Base-by-base conservation (phyloP, 768 basidiomycete genomes). In the Auricularia sp. region DNA sequence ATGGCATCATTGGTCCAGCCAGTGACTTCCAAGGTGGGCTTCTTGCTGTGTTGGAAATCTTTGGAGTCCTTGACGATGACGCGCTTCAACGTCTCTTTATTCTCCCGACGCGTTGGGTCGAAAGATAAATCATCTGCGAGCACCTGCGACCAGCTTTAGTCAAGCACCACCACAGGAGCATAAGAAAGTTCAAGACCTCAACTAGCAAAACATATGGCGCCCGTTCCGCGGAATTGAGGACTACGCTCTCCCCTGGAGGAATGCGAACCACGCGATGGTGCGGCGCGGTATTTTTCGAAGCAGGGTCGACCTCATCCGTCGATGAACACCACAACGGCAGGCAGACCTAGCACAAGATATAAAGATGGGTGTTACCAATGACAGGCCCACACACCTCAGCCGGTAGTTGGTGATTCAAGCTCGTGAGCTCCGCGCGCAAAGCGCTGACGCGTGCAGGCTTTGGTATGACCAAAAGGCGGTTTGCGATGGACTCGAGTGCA, bases 241-340 rank as follows among this genome's bases (percentile, higher is more conserved):
- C 97, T 56, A 98, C 97, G 65, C 92, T 90, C 78, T 99, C 97
- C 14, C 95, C 93, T 2, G 97, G 96, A 11, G 96, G 95, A 71
- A 99, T 96, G 68, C 97, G 87, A 62, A 98, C 94, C 62, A 99
- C 92, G 54, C 93, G 88, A 73, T 98, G 94, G 73, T 98, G 96
- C 4, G 90, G 85, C 75, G 45, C 75, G 74, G 36, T 71, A 71
- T 14, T 73, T 74, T 33, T 80, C 78, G 33, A 75, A 73, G 72
- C 90, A 88, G 14, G 92, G 86, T 6, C 90, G 87, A 11, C 29
- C 5, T 42, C 51, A 36, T 56, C 6, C 51, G 35, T 36, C 82
- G 74, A 71, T 7, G 56, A 59, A 24, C 90, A 92, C 90, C 91
- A 92, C 82, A 92, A 83, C 47, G 89, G 90, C 84, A 92, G 89